phyloP scores from a whole-genome alignment of 163 green algal genomes.

The Chlamydomonas reinhardtii region DNA sequence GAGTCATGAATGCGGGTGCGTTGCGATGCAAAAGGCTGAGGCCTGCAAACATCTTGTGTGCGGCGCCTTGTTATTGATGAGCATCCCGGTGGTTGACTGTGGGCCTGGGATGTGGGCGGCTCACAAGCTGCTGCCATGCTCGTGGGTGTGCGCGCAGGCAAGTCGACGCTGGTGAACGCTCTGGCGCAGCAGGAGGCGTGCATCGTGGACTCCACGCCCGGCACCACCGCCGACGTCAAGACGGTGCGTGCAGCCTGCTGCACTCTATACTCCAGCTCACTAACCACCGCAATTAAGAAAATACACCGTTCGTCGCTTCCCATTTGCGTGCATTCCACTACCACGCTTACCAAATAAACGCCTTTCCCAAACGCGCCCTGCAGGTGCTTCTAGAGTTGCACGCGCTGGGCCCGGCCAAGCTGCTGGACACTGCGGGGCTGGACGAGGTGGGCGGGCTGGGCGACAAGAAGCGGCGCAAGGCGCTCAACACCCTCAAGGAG shows the following conservation, averaged over 20 bases:
- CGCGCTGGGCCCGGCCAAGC: constrained; percentile 70
- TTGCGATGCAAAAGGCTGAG: constrained; percentile 39
- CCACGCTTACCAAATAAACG: too few species aligned
- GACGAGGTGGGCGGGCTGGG: constrained; percentile 66
- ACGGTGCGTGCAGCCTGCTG: too few species aligned
- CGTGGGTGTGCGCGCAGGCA: constrained; percentile 10
- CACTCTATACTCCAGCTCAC: too few species aligned
- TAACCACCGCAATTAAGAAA: too few species aligned
- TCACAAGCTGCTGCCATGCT: too few species aligned
- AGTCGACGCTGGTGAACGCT: constrained; percentile 70
- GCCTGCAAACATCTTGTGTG: too few species aligned
- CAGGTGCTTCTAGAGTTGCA: constrained; percentile 76
- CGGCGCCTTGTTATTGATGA: too few species aligned
- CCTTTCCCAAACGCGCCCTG: too few species aligned
- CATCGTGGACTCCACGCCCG: constrained; percentile 77
- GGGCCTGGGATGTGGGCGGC: too few species aligned
- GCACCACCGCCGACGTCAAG: constrained; percentile 70
- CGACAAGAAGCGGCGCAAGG: constrained; percentile 75
- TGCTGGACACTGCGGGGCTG: constrained; percentile 78
- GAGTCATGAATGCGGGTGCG: constrained; percentile 77
- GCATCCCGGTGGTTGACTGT: not conserved
- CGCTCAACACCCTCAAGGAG: constrained; percentile 70
- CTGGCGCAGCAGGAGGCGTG: constrained; percentile 73
- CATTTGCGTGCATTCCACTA: too few species aligned
- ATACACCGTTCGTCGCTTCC: too few species aligned